phyloP scores from a whole-genome alignment of 148 eudicot genomes.

The Rhododendron henanense region DNA sequence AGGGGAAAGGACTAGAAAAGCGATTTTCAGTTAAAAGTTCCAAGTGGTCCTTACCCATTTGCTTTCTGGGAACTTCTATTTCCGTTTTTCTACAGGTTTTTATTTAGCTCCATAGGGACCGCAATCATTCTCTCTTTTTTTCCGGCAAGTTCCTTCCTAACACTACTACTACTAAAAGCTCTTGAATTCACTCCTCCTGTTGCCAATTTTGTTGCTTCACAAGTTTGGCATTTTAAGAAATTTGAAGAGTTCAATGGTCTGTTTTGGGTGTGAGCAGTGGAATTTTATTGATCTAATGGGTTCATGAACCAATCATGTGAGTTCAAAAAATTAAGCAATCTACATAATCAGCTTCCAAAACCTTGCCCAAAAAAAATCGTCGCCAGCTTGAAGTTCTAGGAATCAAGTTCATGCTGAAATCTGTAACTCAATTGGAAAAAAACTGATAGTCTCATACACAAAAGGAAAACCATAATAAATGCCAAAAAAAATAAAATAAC shows the following conservation, averaged over 20 bases:
- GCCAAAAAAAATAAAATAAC: not conserved
- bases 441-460: not conserved
- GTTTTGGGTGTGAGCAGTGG: not conserved
- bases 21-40: not conserved
- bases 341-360: not conserved
- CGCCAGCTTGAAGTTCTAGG: not conserved
- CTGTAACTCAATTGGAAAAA: not conserved
- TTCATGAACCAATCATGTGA: not conserved
- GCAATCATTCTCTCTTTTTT: not conserved
- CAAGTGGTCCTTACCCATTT: not conserved
- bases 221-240: not conserved
- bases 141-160: not conserved
- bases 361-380: not conserved
- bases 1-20: not conserved
- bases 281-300: not conserved
- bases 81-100: not conserved
- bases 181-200: not conserved
- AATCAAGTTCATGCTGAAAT: not conserved
- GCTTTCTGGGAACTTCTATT: not conserved
- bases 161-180: not conserved
- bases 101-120: not conserved
- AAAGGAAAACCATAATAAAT: not conserved
- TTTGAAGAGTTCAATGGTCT: not conserved
- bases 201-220: not conserved
- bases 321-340: not conserved